Evolutionary conservation across 352 stramenopile genomes (phyloP).

Genomic region (Globisporangium sylvaticum): DNA sequence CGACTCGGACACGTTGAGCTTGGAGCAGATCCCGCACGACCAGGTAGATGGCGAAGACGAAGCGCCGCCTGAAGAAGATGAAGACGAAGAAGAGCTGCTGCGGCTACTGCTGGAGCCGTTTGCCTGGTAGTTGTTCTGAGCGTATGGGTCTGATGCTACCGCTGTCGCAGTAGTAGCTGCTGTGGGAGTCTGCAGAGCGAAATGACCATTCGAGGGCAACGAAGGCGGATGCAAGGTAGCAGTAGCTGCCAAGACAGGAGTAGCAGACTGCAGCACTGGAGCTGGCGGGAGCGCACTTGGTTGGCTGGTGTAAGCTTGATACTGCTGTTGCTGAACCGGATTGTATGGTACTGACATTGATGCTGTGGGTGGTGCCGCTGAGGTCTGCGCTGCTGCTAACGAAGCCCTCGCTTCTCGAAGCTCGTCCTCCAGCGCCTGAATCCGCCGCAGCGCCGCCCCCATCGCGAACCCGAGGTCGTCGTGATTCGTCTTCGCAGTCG

Average conservation of each 20-base stretch:
- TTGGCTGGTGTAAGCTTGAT: background rate
- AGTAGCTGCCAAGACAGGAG: background rate
- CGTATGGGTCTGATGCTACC: background rate
- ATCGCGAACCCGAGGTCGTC: conserved; percentile 65
- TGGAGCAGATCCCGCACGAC: conserved; percentile 74
- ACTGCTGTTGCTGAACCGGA: no score
- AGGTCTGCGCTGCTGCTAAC: background rate
- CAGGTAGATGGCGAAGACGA: conserved; percentile 21
- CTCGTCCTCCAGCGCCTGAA: conserved; percentile 55
- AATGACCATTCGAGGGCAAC: background rate
- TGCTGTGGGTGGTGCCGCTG: background rate
- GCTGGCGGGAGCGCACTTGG: background rate
- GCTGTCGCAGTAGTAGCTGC: conserved; percentile 1
- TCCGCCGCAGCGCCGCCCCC: conserved; percentile 41
- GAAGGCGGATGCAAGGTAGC: background rate
- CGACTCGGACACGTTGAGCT: conserved; percentile 41
- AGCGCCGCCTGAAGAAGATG: background rate
- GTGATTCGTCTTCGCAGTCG: conserved; percentile 21
- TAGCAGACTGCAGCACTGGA: background rate
- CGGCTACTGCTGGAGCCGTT: background rate
- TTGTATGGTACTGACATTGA: background rate
- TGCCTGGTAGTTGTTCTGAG: background rate
- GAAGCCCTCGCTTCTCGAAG: conserved; percentile 19
- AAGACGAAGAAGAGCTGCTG: background rate
- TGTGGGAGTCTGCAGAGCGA: background rate